Evolutionary conservation across 306 rosid genomes (phyloP), one percentile per base, ranked within the genome.

Genomic region (Pterocarpus santalinus): DNA sequence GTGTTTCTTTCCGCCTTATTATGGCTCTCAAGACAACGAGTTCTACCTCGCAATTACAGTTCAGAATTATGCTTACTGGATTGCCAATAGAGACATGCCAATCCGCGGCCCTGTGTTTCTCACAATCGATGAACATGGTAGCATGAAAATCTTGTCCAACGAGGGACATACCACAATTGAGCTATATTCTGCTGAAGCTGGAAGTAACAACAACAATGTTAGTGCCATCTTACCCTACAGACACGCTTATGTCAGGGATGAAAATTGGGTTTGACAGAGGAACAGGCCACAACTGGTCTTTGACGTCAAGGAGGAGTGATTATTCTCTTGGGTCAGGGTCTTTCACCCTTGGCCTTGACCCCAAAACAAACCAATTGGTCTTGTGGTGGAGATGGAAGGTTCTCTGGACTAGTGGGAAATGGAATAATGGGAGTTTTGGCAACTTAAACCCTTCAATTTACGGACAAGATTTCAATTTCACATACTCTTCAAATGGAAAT

Each of bases 301-400:
- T 73, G 41, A 73, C 78, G 3, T 9, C 78, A 56, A 38, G 67
- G 67, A 73, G 67, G 58, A 73, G 78, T 22, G 41, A 11, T 32
- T 56, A 1, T 0, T 38, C 55, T 38, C 28, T 39, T 57, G 17
- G 36, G 66, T 38, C 78, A 73, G 78, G 78, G 78, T 73, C 78
- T 56, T 73, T 73, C 39, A 36, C 67, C 30, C 55, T 73, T 2
- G 28, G 67, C 38, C 30, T 73, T 73, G 78, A 73, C 39, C 78
- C 17, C 55, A 57, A 73, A 38, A 73, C 14, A 1, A 73, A 57
- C 28, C 67, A 73, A 57, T 38, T 73, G 66, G 55, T 73, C 8
- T 17, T 3, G 5, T 36, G 55, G 53, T 73, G 66, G 66, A 73
- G 78, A 57, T 55, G 67, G 78, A 32, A 1, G 2, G 7, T 57